These are phyloP conservation scores for Diplodia sapinea DNA, from an alignment of 2,329 filamentous ascomycete genomes.

Conservation along the genomic window DNA sequence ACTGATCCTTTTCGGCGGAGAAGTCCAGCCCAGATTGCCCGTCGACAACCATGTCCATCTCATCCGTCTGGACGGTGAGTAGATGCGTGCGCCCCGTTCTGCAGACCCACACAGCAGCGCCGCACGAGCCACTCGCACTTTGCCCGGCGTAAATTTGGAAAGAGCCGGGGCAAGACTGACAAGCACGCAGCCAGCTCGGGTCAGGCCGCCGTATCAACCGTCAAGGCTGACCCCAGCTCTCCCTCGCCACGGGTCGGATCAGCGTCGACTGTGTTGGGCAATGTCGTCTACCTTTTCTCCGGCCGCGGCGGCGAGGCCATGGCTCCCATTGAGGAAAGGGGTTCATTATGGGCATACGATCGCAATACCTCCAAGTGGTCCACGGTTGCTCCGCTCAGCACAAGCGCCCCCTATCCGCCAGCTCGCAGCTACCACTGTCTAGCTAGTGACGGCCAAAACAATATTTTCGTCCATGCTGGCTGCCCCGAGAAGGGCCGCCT, in stretches of 20 bases:
- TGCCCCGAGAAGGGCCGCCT: slow-evolving; percentile 68
- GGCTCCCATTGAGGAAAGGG: slow-evolving; percentile 74
- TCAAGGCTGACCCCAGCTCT: slow-evolving; percentile 40
- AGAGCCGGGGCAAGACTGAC: slow-evolving; percentile 17
- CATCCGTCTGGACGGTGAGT: slow-evolving; percentile 45
- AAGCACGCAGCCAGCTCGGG: slow-evolving; percentile 20
- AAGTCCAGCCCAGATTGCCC: slow-evolving; percentile 68
- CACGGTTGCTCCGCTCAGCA: slow-evolving; percentile 61
- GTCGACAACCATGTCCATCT: slow-evolving; percentile 76
- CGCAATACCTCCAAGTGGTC: slow-evolving; percentile 69
- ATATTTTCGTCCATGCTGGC: slow-evolving; percentile 78
- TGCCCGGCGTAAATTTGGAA: not conserved
- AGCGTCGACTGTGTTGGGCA: slow-evolving; percentile 70
- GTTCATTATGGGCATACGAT: slow-evolving; percentile 78
- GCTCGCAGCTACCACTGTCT: slow-evolving; percentile 75
- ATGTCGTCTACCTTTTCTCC: slow-evolving; percentile 79
- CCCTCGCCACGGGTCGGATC: slow-evolving; percentile 75
- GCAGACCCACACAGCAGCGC: not conserved
- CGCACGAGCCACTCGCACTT: not conserved
- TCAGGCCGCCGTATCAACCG: slow-evolving; percentile 27
- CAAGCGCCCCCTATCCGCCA: slow-evolving; percentile 60
- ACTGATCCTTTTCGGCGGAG: slow-evolving; percentile 80
- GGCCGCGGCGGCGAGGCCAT: slow-evolving; percentile 74
- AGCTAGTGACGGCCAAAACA: slow-evolving; percentile 69
- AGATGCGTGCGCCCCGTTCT: slow-evolving; percentile 5